phyloP scores from a whole-genome alignment of 2,329 filamentous ascomycete species.

The Alternaria triticimaculans region DNA sequence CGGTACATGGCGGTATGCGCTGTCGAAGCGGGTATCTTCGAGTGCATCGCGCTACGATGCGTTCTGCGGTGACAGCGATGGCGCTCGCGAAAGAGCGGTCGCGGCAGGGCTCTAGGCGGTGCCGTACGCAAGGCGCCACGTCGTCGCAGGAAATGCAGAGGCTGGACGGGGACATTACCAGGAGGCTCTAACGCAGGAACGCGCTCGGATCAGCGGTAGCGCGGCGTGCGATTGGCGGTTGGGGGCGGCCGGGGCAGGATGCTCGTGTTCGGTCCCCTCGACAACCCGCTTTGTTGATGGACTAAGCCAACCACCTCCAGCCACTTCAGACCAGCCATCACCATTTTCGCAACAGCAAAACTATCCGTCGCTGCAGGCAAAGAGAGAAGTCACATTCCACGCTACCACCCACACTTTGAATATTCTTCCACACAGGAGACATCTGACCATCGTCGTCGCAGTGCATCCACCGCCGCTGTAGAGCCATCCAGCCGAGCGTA shows the following conservation, averaged over 20 bases:
- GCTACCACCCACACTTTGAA: conserved; percentile 42
- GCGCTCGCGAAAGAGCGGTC: conserved; percentile 17
- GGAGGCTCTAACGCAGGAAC: conserved; percentile 34
- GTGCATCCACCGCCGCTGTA: conserved; percentile 39
- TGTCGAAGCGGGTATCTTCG: conserved; percentile 3
- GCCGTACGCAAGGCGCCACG: conserved; percentile 33
- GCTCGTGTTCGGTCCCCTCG: conserved; percentile 25
- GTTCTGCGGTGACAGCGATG: background rate
- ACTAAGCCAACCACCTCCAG: conserved; percentile 24
- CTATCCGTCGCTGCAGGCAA: conserved; percentile 34
- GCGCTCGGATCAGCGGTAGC: conserved; percentile 14
- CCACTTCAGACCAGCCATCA: conserved; percentile 43
- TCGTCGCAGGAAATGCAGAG: conserved; percentile 31
- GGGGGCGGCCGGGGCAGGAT: conserved; percentile 27
- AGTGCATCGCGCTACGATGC: conserved; percentile 1
- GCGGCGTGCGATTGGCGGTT: conserved; percentile 26
- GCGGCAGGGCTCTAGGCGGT: conserved; percentile 4
- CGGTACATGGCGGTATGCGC: conserved; percentile 9
- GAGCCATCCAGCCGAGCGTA: conserved; percentile 30
- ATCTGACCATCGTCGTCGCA: conserved; percentile 43
- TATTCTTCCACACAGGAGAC: conserved; percentile 27
- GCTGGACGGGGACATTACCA: conserved; percentile 27
- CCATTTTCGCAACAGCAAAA: conserved; percentile 43
- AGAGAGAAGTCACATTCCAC: conserved; percentile 40
- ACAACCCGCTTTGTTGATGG: conserved; percentile 25